These are phyloP conservation scores for Herpetomonas muscarum DNA, from an alignment of 208 protist genomes.

Conservation along the genomic window DNA sequence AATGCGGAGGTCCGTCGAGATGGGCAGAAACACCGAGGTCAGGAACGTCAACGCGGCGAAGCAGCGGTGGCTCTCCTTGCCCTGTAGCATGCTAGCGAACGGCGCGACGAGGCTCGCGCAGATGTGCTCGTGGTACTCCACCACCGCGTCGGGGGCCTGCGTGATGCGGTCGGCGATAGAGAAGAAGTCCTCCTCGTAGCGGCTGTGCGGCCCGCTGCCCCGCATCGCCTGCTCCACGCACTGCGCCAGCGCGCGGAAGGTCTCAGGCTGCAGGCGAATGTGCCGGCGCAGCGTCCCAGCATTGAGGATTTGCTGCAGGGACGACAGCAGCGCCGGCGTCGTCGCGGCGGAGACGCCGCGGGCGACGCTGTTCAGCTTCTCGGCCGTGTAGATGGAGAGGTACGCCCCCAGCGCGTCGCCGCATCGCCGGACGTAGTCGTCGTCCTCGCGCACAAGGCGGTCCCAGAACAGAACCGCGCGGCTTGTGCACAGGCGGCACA, in stretches of 20 bases:
- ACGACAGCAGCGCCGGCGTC: constrained; percentile 34
- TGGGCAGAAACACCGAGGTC: constrained; percentile 51
- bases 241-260: constrained; percentile 52
- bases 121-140: constrained; percentile 44
- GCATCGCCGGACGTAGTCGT: constrained; percentile 78
- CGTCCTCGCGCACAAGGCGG: constrained; percentile 52
- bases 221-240: constrained; percentile 72
- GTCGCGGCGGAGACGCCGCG: constrained; percentile 33
- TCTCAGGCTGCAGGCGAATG: constrained; percentile 38
- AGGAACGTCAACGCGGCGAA: constrained; percentile 73
- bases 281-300: constrained; percentile 33
- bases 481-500: constrained; percentile 43
- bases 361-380: constrained; percentile 50
- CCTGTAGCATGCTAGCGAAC: constrained; percentile 62
- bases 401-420: constrained; percentile 27
- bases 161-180: constrained; percentile 55
- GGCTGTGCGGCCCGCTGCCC: constrained; percentile 48
- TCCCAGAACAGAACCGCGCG: constrained; percentile 48
- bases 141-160: constrained; percentile 36
- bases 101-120: constrained; percentile 43
- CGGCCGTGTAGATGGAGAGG: constrained; percentile 49
- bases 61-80: constrained; percentile 39
- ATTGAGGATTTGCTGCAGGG: constrained; percentile 58
- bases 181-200: constrained; percentile 68
- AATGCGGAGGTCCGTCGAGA: constrained; percentile 22